Percentiles rank a stretch among this genome's conserved stretches.
Conservation (phyloP, 2,329 filamentous ascomycete genomes). For the Cercospora sesami region DNA sequence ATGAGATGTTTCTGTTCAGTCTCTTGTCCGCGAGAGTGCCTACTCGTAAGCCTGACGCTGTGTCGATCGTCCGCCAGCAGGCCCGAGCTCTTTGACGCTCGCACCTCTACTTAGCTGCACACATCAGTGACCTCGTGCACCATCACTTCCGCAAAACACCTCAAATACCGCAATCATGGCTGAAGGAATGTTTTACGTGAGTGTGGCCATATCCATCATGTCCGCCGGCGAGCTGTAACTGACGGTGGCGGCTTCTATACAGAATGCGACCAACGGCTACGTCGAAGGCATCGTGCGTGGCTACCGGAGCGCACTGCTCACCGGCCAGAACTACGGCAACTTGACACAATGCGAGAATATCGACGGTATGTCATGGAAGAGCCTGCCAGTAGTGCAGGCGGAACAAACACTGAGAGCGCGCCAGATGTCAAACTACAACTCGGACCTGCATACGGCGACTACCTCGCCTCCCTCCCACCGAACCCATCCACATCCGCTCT, state of each 20-base stretch:
- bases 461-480: constrained; percentile 86
- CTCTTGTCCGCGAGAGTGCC: neutral
- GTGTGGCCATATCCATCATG: constrained; percentile 38
- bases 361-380: constrained; percentile 65
- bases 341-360: constrained; percentile 97
- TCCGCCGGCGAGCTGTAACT: constrained; percentile 5
- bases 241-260: constrained; percentile 41
- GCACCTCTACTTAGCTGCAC: constrained; percentile 6
- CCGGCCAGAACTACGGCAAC: constrained; percentile 87
- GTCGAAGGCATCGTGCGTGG: constrained; percentile 96
- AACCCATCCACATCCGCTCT: constrained; percentile 96
- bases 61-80: constrained; percentile 1
- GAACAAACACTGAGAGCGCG: constrained; percentile 17
- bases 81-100: constrained; percentile 7
- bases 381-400: neutral
- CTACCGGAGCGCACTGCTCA: constrained; percentile 92
- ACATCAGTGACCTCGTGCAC: neutral
- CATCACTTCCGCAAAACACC: neutral
- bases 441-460: constrained; percentile 93
- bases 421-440: constrained; percentile 97
- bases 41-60: neutral
- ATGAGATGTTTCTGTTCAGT: neutral
- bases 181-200: constrained; percentile 45
- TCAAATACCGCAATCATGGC: constrained; percentile 41
- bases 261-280: constrained; percentile 66